phyloP scores from a whole-genome alignment of 1,284 basidiomycete species.

The Sanghuangporus weigelae region DNA sequence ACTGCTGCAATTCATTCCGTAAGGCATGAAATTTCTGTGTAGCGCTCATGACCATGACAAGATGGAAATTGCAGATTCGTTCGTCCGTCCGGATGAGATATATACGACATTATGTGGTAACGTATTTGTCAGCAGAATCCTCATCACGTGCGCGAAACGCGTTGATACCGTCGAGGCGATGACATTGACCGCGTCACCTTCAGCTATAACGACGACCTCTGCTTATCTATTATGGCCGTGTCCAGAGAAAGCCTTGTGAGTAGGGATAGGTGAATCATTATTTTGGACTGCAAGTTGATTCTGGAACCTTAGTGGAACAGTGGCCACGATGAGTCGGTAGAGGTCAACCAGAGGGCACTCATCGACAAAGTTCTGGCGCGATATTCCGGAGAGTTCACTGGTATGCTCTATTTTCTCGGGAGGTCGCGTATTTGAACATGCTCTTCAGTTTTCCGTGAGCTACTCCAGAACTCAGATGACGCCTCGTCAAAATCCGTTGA shows the following conservation, averaged over 20 bases:
- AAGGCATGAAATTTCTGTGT: too few species aligned
- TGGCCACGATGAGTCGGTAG: slow-evolving; percentile 79
- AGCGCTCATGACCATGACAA: too few species aligned
- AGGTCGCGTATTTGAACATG: not conserved
- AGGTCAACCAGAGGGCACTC: slow-evolving; percentile 92
- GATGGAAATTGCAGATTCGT: slow-evolving; percentile 33
- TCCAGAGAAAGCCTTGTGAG: slow-evolving; percentile 12
- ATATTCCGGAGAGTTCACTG: slow-evolving; percentile 91
- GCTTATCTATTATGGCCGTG: not conserved
- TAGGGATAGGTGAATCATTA: not conserved
- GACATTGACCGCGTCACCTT: not conserved
- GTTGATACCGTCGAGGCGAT: not conserved
- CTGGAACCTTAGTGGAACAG: slow-evolving; percentile 49
- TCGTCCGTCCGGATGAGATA: too few species aligned
- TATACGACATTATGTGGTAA: too few species aligned
- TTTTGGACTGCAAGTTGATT: not conserved
- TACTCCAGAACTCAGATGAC: slow-evolving; percentile 94
- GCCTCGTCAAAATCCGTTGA: slow-evolving; percentile 79
- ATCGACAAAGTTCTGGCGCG: slow-evolving; percentile 93
- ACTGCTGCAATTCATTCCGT: too few species aligned
- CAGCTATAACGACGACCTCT: not conserved
- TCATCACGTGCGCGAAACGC: not conserved
- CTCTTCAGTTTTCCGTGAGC: slow-evolving; percentile 75
- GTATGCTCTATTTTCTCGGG: slow-evolving; percentile 29
- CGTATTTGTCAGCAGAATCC: too few species aligned